Percentiles rank a stretch among this genome's conserved stretches.
Evolutionary conservation across 805 yeast genomes (phyloP).

Genomic region (Saccharomycopsis fermentans): DNA sequence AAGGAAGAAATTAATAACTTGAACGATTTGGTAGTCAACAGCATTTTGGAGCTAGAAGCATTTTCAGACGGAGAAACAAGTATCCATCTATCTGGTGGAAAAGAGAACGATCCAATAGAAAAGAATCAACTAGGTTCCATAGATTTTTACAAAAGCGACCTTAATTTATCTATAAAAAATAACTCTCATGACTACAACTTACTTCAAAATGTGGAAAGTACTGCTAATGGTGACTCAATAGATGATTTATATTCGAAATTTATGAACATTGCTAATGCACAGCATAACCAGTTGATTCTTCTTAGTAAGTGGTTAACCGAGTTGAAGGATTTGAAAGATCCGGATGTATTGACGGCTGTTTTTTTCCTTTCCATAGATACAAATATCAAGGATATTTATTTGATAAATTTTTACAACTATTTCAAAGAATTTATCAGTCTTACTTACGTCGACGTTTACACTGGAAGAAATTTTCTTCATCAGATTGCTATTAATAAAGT

Average conservation of each 20-base stretch:
- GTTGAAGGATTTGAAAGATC: constrained; percentile 32
- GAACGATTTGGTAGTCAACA: constrained; percentile 63
- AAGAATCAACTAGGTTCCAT: not conserved
- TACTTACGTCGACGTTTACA: constrained; percentile 56
- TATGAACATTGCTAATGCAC: constrained; percentile 38
- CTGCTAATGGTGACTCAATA: constrained; percentile 33
- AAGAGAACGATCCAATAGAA: not conserved
- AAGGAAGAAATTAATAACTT: constrained; percentile 75
- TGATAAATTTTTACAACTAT: constrained; percentile 37
- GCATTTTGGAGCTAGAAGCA: constrained; percentile 67
- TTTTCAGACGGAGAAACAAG: constrained; percentile 42
- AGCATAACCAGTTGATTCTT: constrained; percentile 26
- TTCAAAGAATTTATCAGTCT: constrained; percentile 52
- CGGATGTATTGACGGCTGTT: constrained; percentile 51
- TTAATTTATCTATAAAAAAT: not conserved
- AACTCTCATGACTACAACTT: constrained; percentile 3
- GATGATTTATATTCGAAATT: constrained; percentile 70
- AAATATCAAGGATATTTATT: constrained; percentile 53
- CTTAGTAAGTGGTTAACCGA: constrained; percentile 35
- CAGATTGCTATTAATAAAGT: constrained; percentile 34
- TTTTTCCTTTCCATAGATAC: constrained; percentile 59
- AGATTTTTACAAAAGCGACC: not conserved
- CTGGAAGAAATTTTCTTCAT: constrained; percentile 67
- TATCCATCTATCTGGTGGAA: constrained; percentile 16
- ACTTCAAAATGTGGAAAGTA: constrained; percentile 7